Percentiles rank a stretch among this genome's conserved stretches.
These are phyloP conservation scores for Blastobotrys aristatus DNA, from an alignment of 1,139 yeast species.

Conservation along the genomic window DNA sequence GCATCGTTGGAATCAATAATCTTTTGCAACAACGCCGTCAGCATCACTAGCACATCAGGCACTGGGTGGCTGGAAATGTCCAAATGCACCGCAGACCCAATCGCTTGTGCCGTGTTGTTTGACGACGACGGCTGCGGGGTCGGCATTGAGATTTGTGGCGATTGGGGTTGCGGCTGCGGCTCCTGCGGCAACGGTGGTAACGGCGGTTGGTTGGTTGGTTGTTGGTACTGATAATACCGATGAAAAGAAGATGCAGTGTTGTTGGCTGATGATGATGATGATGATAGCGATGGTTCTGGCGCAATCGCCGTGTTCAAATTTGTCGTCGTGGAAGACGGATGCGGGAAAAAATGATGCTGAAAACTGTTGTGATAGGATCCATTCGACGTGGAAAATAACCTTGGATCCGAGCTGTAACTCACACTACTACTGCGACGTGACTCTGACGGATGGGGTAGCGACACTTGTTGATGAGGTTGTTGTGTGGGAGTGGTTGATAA, in stretches of 20 bases:
- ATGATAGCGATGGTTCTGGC: constrained; percentile 2
- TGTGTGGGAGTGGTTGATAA: no score
- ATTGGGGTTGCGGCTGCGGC: constrained; percentile 2
- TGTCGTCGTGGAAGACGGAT: constrained; percentile 29
- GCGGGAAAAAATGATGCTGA: constrained; percentile 25
- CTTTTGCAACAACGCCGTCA: constrained; percentile 75
- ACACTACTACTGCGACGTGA: constrained; percentile 8
- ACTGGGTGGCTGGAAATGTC: constrained; percentile 84
- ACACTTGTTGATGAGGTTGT: not conserved
- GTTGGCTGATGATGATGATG: not conserved
- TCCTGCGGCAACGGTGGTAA: constrained; percentile 2
- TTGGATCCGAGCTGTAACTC: constrained; percentile 12
- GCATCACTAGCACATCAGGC: constrained; percentile 73
- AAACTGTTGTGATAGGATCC: constrained; percentile 5
- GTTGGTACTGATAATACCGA: not conserved
- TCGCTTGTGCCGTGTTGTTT: not conserved
- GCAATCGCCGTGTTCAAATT: constrained; percentile 27
- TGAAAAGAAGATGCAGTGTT: not conserved
- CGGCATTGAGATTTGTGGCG: not conserved
- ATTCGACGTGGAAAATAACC: constrained; percentile 13
- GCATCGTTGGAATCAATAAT: constrained; percentile 91
- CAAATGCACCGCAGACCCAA: constrained; percentile 43
- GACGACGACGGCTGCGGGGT: not conserved
- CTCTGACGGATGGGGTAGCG: constrained; percentile 10
- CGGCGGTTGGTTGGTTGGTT: constrained; percentile 12